Conservation (phyloP, 169 alveolate genomes). For the Cyclospora cayetanensis region DNA sequence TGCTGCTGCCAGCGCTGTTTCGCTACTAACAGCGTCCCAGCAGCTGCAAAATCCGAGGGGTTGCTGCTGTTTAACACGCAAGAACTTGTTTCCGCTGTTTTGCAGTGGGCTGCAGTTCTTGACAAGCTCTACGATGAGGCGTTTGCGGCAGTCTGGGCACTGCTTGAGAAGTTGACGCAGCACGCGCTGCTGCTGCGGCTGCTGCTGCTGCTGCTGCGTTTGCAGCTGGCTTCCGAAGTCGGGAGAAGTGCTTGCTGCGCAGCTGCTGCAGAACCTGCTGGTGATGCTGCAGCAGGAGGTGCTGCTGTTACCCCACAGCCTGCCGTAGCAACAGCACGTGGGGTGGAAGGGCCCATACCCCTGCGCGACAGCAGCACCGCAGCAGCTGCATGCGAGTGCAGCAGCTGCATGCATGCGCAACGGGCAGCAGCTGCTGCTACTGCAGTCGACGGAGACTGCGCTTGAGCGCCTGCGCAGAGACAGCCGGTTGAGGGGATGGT, state of each 20-base stretch:
- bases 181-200: background rate
- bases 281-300: background rate
- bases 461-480: background rate
- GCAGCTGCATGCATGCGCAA: background rate
- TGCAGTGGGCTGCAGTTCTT: background rate
- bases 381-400: background rate
- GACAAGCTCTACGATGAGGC: background rate
- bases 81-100: background rate
- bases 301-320: background rate
- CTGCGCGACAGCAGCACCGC: background rate
- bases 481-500: background rate
- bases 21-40: background rate
- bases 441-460: background rate
- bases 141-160: background rate
- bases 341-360: background rate
- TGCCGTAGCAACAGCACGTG: background rate
- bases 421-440: slow-evolving; percentile 14
- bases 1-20: slow-evolving; percentile 42
- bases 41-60: slow-evolving; percentile 39
- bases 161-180: background rate
- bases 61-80: slow-evolving; percentile 52
- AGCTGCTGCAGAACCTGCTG: background rate
- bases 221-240: no score
- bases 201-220: background rate
- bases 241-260: background rate